Conservation (phyloP, 495 filamentous ascomycete genomes). For the Podospora sp. region DNA sequence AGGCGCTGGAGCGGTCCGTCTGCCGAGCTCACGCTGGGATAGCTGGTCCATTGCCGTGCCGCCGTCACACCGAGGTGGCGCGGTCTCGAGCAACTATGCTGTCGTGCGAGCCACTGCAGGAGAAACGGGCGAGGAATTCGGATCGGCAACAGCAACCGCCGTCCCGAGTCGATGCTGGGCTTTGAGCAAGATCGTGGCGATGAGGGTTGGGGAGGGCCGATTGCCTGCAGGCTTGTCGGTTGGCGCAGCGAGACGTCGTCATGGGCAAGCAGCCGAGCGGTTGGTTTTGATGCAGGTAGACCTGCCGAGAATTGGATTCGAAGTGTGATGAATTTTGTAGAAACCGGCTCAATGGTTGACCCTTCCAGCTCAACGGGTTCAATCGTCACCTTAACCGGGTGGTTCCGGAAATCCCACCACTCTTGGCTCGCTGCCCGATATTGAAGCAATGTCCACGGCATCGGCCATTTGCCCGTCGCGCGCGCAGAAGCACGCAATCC, state of each 20-base stretch:
- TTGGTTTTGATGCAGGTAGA: background rate
- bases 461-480: background rate
- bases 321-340: background rate
- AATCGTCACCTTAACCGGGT: background rate
- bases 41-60: background rate
- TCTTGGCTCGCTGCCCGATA: constrained; percentile 1
- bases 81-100: background rate
- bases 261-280: background rate
- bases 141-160: background rate
- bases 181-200: background rate
- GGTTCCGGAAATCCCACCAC: background rate
- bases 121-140: background rate
- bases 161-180: background rate
- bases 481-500: background rate
- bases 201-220: background rate
- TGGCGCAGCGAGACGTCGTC: background rate
- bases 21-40: background rate
- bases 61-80: background rate
- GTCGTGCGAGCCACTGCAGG: background rate
- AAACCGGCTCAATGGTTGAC: background rate
- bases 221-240: background rate
- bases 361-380: background rate
- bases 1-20: background rate
- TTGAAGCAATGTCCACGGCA: background rate
- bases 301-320: background rate